These are phyloP conservation scores for Umbelopsis sp. DNA, from an alignment of 371 early-diverging fungal genomes.

Conservation along the genomic window DNA sequence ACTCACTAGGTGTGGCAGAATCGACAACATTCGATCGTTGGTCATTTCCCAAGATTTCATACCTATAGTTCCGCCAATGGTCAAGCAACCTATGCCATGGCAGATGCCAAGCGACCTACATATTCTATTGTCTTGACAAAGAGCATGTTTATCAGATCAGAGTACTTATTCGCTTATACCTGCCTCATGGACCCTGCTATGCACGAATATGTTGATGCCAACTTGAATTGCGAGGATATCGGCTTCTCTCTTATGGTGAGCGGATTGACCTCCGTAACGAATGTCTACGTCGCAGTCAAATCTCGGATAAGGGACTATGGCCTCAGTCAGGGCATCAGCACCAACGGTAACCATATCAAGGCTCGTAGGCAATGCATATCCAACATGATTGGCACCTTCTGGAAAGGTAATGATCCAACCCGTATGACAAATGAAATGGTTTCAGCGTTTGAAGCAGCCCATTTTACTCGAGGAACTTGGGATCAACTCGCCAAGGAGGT, in stretches of 20 bases:
- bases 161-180: constrained; percentile 49
- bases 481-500: constrained; percentile 3
- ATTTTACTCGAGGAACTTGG: constrained; percentile 31
- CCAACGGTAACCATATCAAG: constrained; percentile 39
- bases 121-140: constrained; percentile 52
- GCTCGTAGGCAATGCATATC: constrained; percentile 36
- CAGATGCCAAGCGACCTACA: constrained; percentile 20
- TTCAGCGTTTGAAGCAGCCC: constrained; percentile 24
- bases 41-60: constrained; percentile 51
- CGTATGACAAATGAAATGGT: constrained; percentile 24
- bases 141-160: constrained; percentile 50
- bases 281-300: constrained; percentile 31
- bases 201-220: constrained; percentile 39
- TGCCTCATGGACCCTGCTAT: constrained; percentile 41
- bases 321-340: constrained; percentile 39
- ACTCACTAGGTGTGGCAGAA: constrained; percentile 32
- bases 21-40: constrained; percentile 40
- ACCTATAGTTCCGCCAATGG: constrained; percentile 28
- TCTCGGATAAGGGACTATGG: constrained; percentile 40
- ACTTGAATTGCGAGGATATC: constrained; percentile 53
- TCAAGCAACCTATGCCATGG: constrained; percentile 29
- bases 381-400: constrained; percentile 37
- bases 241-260: constrained; percentile 49
- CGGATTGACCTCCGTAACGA: constrained; percentile 33
- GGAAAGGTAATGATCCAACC: constrained; percentile 39